A percentile compares a stretch with the other conserved stretches of the same genome.
Conservation (phyloP, 2,329 filamentous ascomycete genomes). For the Didymella lethalis region DNA sequence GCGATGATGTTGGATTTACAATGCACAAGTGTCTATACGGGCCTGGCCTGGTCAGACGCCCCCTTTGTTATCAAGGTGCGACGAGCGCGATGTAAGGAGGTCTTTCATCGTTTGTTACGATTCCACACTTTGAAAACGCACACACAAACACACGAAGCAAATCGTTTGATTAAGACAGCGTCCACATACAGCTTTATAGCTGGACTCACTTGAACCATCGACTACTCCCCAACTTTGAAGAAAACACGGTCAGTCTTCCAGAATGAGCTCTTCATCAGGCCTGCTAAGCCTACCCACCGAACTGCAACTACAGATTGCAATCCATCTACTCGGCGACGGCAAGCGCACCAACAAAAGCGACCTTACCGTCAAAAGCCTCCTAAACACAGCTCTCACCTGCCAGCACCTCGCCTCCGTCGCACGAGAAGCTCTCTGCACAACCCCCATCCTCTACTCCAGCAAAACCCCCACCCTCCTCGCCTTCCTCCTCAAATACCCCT, state of each 20-base stretch:
- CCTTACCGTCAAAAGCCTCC: neutral
- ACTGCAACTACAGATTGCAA: constrained; percentile 1
- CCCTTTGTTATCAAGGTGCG: neutral
- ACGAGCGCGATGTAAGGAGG: neutral
- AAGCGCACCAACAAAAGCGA: neutral
- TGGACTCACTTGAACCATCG: neutral
- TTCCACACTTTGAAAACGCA: constrained; percentile 1
- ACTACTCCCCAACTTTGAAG: neutral
- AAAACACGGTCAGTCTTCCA: neutral
- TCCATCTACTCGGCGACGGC: neutral
- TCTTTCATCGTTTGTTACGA: constrained; percentile 2
- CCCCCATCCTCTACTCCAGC: constrained; percentile 12
- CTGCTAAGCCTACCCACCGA: constrained; percentile 4
- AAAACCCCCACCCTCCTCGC: constrained; percentile 2
- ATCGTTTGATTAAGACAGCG: neutral
- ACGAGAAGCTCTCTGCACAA: constrained; percentile 2
- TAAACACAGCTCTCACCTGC: constrained; percentile 4
- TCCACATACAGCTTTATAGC: neutral
- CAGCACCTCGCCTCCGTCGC: neutral
- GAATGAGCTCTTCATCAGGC: neutral
- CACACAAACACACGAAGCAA: neutral
- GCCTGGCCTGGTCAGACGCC: neutral
- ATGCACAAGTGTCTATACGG: neutral
- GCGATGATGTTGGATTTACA: neutral
- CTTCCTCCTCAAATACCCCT: constrained; percentile 3